Percentiles rank a stretch among this genome's conserved stretches.
These are phyloP conservation scores for Metschnikowia kunwiensis DNA, from an alignment of 805 yeast genomes.

Conservation along the genomic window DNA sequence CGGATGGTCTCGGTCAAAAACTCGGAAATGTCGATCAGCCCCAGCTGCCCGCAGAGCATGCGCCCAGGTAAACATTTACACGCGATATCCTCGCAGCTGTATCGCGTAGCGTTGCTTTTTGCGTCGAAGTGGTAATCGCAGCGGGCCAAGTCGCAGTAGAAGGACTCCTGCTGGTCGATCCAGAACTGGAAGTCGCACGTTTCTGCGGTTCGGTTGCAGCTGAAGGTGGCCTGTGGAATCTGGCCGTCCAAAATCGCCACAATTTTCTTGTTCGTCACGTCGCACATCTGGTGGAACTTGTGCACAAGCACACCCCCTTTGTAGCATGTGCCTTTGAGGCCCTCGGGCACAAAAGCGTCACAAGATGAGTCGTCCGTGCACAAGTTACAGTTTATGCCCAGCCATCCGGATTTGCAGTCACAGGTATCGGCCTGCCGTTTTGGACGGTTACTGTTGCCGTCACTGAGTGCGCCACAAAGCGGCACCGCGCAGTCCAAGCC, in stretches of 20 bases:
- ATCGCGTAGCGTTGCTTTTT: slow-evolving; percentile 62
- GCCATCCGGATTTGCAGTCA: slow-evolving; percentile 83
- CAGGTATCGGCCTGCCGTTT: slow-evolving; percentile 56
- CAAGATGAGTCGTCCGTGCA: slow-evolving; percentile 75
- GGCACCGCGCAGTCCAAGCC: slow-evolving; percentile 91
- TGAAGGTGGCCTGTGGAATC: slow-evolving; percentile 87
- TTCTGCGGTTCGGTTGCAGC: slow-evolving; percentile 66
- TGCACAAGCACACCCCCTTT: slow-evolving; percentile 79
- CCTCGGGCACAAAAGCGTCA: slow-evolving; percentile 84
- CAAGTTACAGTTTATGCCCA: slow-evolving; percentile 89
- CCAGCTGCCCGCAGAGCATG: slow-evolving; percentile 91
- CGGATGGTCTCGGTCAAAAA: slow-evolving; percentile 83
- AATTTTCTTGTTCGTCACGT: slow-evolving; percentile 87
- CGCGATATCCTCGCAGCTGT: slow-evolving; percentile 71
- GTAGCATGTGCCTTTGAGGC: slow-evolving; percentile 84
- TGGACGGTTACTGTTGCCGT: slow-evolving; percentile 63
- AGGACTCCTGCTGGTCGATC: slow-evolving; percentile 88
- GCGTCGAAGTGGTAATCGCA: slow-evolving; percentile 71
- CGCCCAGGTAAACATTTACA: slow-evolving; percentile 90
- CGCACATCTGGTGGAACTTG: slow-evolving; percentile 84
- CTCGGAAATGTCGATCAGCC: slow-evolving; percentile 92
- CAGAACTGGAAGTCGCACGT: slow-evolving; percentile 91
- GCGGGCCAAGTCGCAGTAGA: slow-evolving; percentile 77
- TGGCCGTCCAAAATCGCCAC: slow-evolving; percentile 74
- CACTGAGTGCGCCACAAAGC: slow-evolving; percentile 74